A percentile compares a stretch with the other conserved stretches of the same genome.
phyloP scores from a whole-genome alignment of 208 protist species.

The Paratrypanosoma confusum region DNA sequence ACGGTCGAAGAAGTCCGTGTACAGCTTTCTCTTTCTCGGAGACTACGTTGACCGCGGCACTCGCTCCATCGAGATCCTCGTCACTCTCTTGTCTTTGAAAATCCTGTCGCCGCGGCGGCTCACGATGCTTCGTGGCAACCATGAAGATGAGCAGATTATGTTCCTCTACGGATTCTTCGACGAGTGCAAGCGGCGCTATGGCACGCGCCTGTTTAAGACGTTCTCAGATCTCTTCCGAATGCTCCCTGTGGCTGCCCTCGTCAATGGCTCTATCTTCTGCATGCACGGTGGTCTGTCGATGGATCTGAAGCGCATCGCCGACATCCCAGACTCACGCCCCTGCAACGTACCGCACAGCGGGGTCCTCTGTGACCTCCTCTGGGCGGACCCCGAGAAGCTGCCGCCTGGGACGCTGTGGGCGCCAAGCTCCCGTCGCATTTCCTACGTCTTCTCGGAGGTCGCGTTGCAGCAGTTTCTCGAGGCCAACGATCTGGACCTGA shows the following conservation, averaged over 20 bases:
- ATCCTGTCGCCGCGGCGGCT: slow-evolving; percentile 96
- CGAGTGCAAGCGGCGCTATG: slow-evolving; percentile 97
- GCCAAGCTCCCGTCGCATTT: slow-evolving; percentile 98
- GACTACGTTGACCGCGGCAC: slow-evolving; percentile 98
- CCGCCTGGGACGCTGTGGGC: slow-evolving; percentile 94
- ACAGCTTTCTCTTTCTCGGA: slow-evolving; percentile 90
- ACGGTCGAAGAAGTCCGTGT: slow-evolving; percentile 72
- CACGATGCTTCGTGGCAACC: slow-evolving; percentile 97
- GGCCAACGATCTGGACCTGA: slow-evolving; percentile 97
- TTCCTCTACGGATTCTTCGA: slow-evolving; percentile 99
- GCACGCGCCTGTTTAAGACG: slow-evolving; percentile 96
- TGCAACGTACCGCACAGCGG: slow-evolving; percentile 97
- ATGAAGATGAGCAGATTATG: slow-evolving; percentile 99
- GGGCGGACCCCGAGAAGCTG: slow-evolving; percentile 97
- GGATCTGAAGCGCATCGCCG: slow-evolving; percentile 84
- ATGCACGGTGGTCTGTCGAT: slow-evolving; percentile 97
- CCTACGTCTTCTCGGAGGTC: slow-evolving; percentile 95
- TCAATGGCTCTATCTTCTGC: slow-evolving; percentile 99
- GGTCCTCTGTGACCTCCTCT: slow-evolving; percentile 98
- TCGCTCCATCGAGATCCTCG: slow-evolving; percentile 92
- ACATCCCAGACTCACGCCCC: slow-evolving; percentile 91
- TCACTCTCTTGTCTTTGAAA: slow-evolving; percentile 91
- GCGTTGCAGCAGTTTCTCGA: slow-evolving; percentile 94
- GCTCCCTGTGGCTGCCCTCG: slow-evolving; percentile 95
- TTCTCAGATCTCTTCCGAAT: slow-evolving; percentile 98